Conservation (phyloP, 2,329 filamentous ascomycete species). For the Pyricularia grisea region DNA sequence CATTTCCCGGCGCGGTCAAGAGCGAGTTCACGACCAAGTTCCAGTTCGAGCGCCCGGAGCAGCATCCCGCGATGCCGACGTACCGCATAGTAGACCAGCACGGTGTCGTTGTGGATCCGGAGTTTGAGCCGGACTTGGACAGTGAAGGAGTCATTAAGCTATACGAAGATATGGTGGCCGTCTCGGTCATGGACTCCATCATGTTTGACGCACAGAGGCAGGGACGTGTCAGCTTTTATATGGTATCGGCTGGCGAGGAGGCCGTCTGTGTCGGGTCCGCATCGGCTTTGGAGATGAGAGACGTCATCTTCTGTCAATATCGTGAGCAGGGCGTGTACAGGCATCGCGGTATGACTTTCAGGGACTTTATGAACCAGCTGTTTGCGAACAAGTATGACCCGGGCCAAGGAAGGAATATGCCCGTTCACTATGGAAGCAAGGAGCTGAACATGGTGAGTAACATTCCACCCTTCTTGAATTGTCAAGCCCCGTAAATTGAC, state of each 20-base stretch:
- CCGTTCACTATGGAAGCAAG: conserved; percentile 84
- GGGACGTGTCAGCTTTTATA: conserved; percentile 91
- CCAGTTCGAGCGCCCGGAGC: conserved; percentile 65
- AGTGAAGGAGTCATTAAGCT: conserved; percentile 52
- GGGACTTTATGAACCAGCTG: conserved; percentile 90
- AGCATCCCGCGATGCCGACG: conserved; percentile 70
- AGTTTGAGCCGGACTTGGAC: conserved; percentile 57
- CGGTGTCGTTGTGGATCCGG: conserved; percentile 69
- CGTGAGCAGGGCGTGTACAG: conserved; percentile 86
- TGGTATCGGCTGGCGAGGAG: conserved; percentile 93
- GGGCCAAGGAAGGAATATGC: conserved; percentile 88
- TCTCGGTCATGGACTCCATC: conserved; percentile 86
- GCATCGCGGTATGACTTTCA: conserved; percentile 77
- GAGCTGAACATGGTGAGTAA: conserved; percentile 69
- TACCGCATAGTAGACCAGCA: conserved; percentile 89
- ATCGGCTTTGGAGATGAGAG: conserved; percentile 70
- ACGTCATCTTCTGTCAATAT: conserved; percentile 92
- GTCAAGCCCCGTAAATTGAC: neutral
- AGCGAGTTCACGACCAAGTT: conserved; percentile 82
- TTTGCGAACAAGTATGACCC: conserved; percentile 79
- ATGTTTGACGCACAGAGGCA: conserved; percentile 98
- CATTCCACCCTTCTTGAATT: neutral
- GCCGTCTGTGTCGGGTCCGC: conserved; percentile 86
- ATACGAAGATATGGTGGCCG: conserved; percentile 56
- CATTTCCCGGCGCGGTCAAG: conserved; percentile 93